A percentile compares a stretch with the other conserved stretches of the same genome.
Conservation (phyloP, 129 eudicot genomes). For the Pseudognaphalium luteoalbum region DNA sequence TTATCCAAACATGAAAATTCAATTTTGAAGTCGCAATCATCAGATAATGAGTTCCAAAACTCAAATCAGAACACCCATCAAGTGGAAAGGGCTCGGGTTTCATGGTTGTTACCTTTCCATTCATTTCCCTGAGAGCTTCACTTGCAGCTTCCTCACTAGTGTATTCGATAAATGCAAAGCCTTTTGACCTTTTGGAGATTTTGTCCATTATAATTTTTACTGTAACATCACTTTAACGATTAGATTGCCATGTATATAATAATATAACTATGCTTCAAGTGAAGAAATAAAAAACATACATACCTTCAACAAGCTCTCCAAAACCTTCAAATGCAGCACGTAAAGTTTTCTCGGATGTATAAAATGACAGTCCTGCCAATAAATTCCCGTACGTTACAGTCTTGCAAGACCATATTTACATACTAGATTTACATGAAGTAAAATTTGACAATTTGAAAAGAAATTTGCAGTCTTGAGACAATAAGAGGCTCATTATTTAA, state of each 20-base stretch:
- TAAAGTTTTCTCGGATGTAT: slow-evolving; percentile 95
- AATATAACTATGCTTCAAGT: background rate
- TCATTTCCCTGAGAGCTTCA: slow-evolving; percentile 87
- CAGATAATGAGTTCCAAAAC: background rate
- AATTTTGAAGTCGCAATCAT: background rate
- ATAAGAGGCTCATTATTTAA: slow-evolving; percentile 8
- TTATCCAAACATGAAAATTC: background rate
- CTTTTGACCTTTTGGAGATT: slow-evolving; percentile 94
- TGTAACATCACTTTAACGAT: slow-evolving; percentile 28
- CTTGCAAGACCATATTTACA: background rate
- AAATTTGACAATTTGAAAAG: background rate
- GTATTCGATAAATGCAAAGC: slow-evolving; percentile 92
- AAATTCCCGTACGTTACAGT: slow-evolving; percentile 12
- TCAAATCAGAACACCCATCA: background rate
- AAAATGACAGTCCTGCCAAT: slow-evolving; percentile 78
- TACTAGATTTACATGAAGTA: background rate
- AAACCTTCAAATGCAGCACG: slow-evolving; percentile 93
- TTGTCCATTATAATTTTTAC: slow-evolving; percentile 94
- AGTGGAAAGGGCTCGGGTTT: background rate
- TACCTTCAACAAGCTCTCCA: slow-evolving; percentile 95
- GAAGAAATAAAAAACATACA: background rate
- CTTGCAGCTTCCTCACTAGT: slow-evolving; percentile 89
- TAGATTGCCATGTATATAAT: background rate
- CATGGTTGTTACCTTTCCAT: slow-evolving; percentile 70
- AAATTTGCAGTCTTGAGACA: background rate